phyloP scores from a whole-genome alignment of 1,284 basidiomycete genomes.

The Omphalotus olearius region DNA sequence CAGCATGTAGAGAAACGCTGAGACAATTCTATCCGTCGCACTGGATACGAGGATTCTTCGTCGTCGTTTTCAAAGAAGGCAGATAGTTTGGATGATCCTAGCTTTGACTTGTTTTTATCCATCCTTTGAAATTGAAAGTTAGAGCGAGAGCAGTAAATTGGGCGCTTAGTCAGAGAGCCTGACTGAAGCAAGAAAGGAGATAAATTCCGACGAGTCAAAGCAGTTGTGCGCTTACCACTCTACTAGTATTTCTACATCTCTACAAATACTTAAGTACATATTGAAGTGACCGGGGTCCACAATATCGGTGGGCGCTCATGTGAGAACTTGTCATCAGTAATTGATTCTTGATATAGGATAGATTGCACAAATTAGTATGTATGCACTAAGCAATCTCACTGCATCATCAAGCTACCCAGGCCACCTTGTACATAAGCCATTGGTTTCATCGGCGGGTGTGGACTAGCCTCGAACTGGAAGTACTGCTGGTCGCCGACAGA shows the following conservation, averaged over 20 bases:
- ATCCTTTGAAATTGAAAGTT: slow-evolving; percentile 30
- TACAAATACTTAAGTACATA: no score
- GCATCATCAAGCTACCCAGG: slow-evolving; percentile 61
- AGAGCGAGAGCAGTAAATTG: not conserved
- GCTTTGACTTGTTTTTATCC: slow-evolving; percentile 74
- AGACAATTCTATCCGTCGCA: slow-evolving; percentile 76
- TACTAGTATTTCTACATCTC: no score
- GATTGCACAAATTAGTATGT: not conserved
- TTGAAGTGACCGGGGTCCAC: no score
- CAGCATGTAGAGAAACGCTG: slow-evolving; percentile 44
- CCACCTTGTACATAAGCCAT: slow-evolving; percentile 84
- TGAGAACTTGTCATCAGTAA: no score
- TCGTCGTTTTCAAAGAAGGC: slow-evolving; percentile 80
- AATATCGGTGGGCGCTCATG: no score
- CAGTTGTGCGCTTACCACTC: not conserved
- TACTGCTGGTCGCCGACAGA: slow-evolving; percentile 73
- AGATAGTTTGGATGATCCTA: slow-evolving; percentile 37
- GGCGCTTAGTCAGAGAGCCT: no score
- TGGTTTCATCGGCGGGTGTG: slow-evolving; percentile 87
- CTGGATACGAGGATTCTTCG: slow-evolving; percentile 77
- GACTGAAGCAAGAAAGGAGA: not conserved
- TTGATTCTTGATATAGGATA: no score
- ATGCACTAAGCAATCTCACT: not conserved
- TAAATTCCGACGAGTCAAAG: not conserved
- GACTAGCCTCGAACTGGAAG: slow-evolving; percentile 81